Percentiles rank a stretch among this genome's conserved stretches.
These are phyloP conservation scores for Diaporthe ilicicola DNA, from an alignment of 2,329 filamentous ascomycete species.

Conservation along the genomic window DNA sequence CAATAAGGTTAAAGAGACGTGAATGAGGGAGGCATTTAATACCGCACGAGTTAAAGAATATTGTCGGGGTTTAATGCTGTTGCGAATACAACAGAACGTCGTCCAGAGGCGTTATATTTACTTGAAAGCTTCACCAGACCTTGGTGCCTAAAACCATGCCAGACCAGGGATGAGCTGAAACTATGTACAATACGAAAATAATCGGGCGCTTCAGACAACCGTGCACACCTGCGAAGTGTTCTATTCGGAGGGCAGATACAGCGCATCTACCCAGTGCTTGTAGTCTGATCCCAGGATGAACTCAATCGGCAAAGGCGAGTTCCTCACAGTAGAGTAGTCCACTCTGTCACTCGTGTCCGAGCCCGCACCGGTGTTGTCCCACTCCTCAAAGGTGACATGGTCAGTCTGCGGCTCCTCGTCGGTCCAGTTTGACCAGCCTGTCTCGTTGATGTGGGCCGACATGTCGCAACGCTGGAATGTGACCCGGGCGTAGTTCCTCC, in stretches of 20 bases:
- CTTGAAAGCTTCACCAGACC: neutral
- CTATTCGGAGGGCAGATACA: conserved; percentile 4
- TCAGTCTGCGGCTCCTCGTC: conserved; percentile 50
- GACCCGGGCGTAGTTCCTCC: conserved; percentile 58
- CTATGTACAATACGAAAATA: conserved; percentile 13
- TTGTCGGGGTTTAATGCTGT: too few relatives aligned
- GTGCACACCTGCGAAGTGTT: neutral
- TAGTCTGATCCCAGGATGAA: conserved; percentile 24
- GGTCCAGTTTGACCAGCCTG: conserved; percentile 61
- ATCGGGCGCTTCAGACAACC: neutral
- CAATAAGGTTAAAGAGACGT: too few relatives aligned
- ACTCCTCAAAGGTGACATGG: conserved; percentile 64
- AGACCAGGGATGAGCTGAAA: neutral
- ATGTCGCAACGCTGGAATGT: conserved; percentile 57
- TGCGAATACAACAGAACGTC: too few relatives aligned
- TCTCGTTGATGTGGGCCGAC: conserved; percentile 56
- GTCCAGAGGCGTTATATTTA: neutral
- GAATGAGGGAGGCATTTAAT: too few relatives aligned
- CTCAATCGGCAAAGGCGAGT: conserved; percentile 44
- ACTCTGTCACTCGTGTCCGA: conserved; percentile 55
- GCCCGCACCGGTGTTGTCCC: conserved; percentile 59
- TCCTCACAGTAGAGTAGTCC: conserved; percentile 51
- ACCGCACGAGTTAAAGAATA: too few relatives aligned
- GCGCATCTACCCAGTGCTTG: conserved; percentile 14
- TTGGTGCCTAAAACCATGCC: neutral